Evolutionary conservation across 441 rosid species (phyloP).

Genomic region (Populus trichocarpa): DNA sequence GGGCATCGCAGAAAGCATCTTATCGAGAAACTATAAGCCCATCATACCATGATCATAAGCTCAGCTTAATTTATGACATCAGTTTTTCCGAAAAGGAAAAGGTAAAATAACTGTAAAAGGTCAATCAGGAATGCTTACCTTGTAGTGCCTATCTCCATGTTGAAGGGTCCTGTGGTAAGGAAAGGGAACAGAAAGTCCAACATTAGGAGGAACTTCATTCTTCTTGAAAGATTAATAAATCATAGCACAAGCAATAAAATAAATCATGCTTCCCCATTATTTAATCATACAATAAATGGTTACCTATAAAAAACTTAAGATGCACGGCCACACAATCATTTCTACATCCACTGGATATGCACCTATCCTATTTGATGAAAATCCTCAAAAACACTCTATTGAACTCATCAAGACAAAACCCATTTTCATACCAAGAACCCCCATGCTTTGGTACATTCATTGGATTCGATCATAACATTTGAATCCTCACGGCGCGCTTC

Average conservation of each 20-base stretch:
- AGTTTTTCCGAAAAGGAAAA: neutral
- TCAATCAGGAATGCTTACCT: neutral
- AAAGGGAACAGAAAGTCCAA: neutral
- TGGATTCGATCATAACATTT: neutral
- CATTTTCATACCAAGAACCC: neutral
- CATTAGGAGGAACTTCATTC: neutral
- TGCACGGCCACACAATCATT: neutral
- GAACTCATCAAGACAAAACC: neutral
- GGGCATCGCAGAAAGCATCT: neutral
- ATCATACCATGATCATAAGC: neutral
- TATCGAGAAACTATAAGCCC: neutral
- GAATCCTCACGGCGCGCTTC: neutral
- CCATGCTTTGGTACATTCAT: neutral
- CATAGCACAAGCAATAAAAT: neutral
- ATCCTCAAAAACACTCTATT: neutral
- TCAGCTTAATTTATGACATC: neutral
- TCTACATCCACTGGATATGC: neutral
- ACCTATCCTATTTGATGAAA: neutral
- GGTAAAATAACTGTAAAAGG: neutral
- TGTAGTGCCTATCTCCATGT: neutral
- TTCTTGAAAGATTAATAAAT: neutral
- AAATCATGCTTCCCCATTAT: neutral
- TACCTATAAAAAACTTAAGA: neutral
- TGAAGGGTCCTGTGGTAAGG: neutral
- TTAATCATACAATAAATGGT: neutral